These are phyloP conservation scores for Verticillium nonalfalfae DNA, from an alignment of 2,329 filamentous ascomycete species.

Conservation along the genomic window DNA sequence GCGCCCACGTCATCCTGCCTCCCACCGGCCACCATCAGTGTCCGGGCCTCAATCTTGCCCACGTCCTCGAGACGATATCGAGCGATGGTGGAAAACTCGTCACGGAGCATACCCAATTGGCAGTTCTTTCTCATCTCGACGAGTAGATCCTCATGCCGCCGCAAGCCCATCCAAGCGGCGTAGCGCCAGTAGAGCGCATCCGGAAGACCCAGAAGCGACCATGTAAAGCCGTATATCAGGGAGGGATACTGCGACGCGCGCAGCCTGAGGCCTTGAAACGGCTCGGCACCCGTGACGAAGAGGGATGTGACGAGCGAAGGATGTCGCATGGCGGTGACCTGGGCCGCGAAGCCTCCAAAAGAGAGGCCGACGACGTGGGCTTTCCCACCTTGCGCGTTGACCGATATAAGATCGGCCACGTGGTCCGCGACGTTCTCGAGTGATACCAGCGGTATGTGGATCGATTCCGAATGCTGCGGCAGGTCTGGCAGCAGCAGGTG, in stretches of 20 bases:
- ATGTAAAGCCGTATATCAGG: slow-evolving; percentile 16
- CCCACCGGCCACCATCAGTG: slow-evolving; percentile 21
- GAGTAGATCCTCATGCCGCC: slow-evolving; percentile 20
- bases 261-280: slow-evolving; percentile 17
- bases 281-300: slow-evolving; percentile 26
- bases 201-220: slow-evolving; percentile 14
- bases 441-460: slow-evolving; percentile 21
- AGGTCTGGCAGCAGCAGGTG: slow-evolving; percentile 32
- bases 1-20: slow-evolving; percentile 24
- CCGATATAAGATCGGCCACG: slow-evolving; percentile 26
- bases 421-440: slow-evolving; percentile 21
- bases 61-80: slow-evolving; percentile 19
- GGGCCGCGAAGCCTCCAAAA: slow-evolving; percentile 28
- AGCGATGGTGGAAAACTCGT: slow-evolving; percentile 16
- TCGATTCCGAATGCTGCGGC: slow-evolving; percentile 29
- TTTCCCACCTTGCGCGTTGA: slow-evolving; percentile 23
- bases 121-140: slow-evolving; percentile 25
- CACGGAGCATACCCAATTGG: slow-evolving; percentile 16
- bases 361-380: slow-evolving; percentile 35
- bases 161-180: slow-evolving; percentile 18
- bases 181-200: slow-evolving; percentile 17
- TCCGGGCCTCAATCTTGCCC: slow-evolving; percentile 16
- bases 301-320: slow-evolving; percentile 26
- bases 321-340: slow-evolving; percentile 23
- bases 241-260: slow-evolving; percentile 18